phyloP scores from a whole-genome alignment of 805 yeast species.

The Saturnispora galanensis region DNA sequence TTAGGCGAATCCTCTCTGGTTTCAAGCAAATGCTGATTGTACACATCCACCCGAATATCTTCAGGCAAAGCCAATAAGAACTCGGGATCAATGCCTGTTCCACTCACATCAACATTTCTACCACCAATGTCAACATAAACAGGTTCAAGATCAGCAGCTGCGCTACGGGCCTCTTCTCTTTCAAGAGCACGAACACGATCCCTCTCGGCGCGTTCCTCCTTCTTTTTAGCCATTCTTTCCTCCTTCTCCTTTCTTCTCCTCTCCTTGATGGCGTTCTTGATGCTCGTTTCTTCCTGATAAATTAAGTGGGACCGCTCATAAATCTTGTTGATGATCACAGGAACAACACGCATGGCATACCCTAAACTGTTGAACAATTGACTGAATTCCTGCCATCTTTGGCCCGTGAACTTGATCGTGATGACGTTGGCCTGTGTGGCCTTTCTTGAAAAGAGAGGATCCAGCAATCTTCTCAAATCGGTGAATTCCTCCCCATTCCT shows the following conservation, averaged over 20 bases:
- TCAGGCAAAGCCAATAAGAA: constrained; percentile 86
- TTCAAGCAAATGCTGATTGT: constrained; percentile 74
- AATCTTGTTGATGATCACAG: constrained; percentile 41
- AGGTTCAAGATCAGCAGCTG: constrained; percentile 31
- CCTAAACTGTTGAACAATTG: constrained; percentile 34
- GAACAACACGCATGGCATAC: constrained; percentile 18
- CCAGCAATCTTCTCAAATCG: constrained; percentile 12
- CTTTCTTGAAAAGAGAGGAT: constrained; percentile 10
- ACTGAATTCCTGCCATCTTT: constrained; percentile 59
- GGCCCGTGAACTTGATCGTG: constrained; percentile 32
- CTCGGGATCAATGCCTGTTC: constrained; percentile 87
- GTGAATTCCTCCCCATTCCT: not conserved
- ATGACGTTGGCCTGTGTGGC: constrained; percentile 14
- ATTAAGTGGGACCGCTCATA: constrained; percentile 35
- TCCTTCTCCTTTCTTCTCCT: constrained; percentile 18
- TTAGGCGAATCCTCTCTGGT: constrained; percentile 44
- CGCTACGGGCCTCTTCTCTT: constrained; percentile 20
- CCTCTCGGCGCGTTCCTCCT: constrained; percentile 13
- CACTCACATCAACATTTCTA: constrained; percentile 71
- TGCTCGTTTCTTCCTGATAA: constrained; percentile 16
- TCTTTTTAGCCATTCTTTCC: constrained; percentile 15
- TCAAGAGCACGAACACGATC: constrained; percentile 5
- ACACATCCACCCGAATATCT: constrained; percentile 86
- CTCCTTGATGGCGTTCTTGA: constrained; percentile 18
- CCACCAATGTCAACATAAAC: constrained; percentile 68